Percentiles rank a stretch among this genome's conserved stretches.
Evolutionary conservation across 495 filamentous ascomycete genomes (phyloP).

Genomic region (Collariella sp.): DNA sequence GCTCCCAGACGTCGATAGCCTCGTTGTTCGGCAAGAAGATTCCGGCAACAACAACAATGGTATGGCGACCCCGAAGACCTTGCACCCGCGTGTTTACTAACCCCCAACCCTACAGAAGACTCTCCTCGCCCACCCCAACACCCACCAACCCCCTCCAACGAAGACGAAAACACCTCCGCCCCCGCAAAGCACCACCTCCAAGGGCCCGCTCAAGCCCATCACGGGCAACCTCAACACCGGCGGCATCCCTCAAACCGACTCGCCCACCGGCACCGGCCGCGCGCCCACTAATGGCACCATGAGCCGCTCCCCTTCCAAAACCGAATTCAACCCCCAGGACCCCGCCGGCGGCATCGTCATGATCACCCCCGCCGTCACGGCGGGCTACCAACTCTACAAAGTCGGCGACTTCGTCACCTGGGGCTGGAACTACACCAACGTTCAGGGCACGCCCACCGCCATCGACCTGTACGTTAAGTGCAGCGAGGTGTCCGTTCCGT

Average conservation of each 20-base stretch:
- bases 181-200: neutral
- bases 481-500: slow-evolving; percentile 40
- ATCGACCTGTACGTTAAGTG: slow-evolving; percentile 79
- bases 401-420: slow-evolving; percentile 80
- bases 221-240: slow-evolving; percentile 31
- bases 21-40: slow-evolving; percentile 34
- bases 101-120: slow-evolving; percentile 1
- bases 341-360: slow-evolving; percentile 71
- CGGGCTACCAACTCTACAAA: slow-evolving; percentile 69
- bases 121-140: slow-evolving; percentile 16
- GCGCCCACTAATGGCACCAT: slow-evolving; percentile 16
- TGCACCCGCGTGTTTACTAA: neutral
- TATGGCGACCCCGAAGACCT: neutral
- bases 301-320: slow-evolving; percentile 37
- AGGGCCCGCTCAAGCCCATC: neutral
- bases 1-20: slow-evolving; percentile 30
- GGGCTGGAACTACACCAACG: slow-evolving; percentile 90
- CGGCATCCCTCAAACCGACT: slow-evolving; percentile 6
- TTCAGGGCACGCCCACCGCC: slow-evolving; percentile 64
- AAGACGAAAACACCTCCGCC: neutral
- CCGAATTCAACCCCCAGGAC: slow-evolving; percentile 49
- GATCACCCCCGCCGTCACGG: slow-evolving; percentile 57
- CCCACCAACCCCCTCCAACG: slow-evolving; percentile 10
- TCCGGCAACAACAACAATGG: slow-evolving; percentile 13
- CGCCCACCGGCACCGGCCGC: slow-evolving; percentile 6